Conservation (phyloP, 2,329 filamentous ascomycete species). For the Epichloe hybrida region DNA sequence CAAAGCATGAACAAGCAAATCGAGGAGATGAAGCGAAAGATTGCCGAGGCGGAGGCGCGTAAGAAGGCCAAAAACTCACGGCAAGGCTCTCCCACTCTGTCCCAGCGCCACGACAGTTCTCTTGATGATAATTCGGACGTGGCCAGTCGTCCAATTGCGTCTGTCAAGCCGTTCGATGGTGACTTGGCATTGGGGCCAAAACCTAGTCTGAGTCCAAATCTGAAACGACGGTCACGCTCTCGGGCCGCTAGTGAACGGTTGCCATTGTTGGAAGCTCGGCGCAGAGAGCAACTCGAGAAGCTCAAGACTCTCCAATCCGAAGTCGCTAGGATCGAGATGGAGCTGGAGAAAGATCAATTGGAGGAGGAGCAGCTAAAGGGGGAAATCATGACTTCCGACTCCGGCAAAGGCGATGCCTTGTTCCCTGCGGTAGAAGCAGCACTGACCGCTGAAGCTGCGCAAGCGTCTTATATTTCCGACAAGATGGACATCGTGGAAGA, state of each 20-base stretch:
- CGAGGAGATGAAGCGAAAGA: constrained; percentile 44
- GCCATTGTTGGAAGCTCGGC: constrained; percentile 21
- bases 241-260: constrained; percentile 23
- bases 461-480: neutral
- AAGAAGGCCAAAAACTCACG: constrained; percentile 28
- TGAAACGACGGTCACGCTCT: constrained; percentile 15
- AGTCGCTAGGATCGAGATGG: constrained; percentile 33
- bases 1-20: constrained; percentile 43
- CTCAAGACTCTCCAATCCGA: constrained; percentile 33
- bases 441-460: neutral
- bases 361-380: constrained; percentile 21
- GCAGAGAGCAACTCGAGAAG: constrained; percentile 28
- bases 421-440: neutral
- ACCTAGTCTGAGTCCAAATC: neutral
- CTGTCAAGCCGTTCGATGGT: neutral
- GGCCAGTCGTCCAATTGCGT: neutral
- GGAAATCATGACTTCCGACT: constrained; percentile 12
- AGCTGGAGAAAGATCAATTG: constrained; percentile 26
- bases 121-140: constrained; percentile 14
- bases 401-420: constrained; percentile 7
- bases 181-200: neutral
- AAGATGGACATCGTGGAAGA: neutral
- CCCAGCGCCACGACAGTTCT: constrained; percentile 13
- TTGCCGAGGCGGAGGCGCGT: constrained; percentile 45
- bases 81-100: constrained; percentile 17